These are phyloP conservation scores for Macrophomina tecta DNA, from an alignment of 2,329 filamentous ascomycete genomes.

Conservation along the genomic window DNA sequence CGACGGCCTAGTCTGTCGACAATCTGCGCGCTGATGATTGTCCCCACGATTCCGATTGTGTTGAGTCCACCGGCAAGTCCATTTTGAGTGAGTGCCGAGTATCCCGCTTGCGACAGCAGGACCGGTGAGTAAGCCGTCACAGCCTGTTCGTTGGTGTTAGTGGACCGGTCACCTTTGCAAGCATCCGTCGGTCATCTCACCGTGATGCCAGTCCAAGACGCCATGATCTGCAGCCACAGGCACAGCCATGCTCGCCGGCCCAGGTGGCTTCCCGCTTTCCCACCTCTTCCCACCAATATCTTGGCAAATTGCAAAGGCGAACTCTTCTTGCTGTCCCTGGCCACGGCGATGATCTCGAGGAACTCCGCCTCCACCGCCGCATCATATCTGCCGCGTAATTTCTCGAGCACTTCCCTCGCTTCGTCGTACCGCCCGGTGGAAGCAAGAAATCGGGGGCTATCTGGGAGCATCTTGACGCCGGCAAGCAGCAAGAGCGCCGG, in stretches of 20 bases:
- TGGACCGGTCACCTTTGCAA: neutral
- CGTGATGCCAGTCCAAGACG: constrained; percentile 54
- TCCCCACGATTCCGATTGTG: constrained; percentile 59
- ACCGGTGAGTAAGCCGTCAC: constrained; percentile 41
- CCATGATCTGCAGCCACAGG: constrained; percentile 55
- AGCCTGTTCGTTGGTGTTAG: constrained; percentile 31
- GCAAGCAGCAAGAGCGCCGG: constrained; percentile 50
- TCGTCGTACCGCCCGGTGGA: constrained; percentile 38
- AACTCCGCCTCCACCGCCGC: constrained; percentile 36
- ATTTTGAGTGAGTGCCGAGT: constrained; percentile 50
- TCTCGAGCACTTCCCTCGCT: constrained; percentile 37
- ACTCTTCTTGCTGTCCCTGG: constrained; percentile 39
- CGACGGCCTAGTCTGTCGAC: constrained; percentile 58
- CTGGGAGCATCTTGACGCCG: constrained; percentile 52
- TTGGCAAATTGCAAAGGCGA: constrained; percentile 49
- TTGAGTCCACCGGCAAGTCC: constrained; percentile 59
- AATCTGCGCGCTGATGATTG: constrained; percentile 58
- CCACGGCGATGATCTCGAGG: constrained; percentile 44
- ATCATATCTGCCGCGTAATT: constrained; percentile 43
- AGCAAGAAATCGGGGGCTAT: constrained; percentile 49
- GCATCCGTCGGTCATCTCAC: neutral
- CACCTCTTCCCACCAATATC: constrained; percentile 44
- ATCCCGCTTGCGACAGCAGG: constrained; percentile 43
- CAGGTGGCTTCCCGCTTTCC: constrained; percentile 41
- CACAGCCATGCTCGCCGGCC: constrained; percentile 51